Base-by-base conservation (phyloP, 2,329 filamentous ascomycete species). In the Aspergillus alliaceus region DNA sequence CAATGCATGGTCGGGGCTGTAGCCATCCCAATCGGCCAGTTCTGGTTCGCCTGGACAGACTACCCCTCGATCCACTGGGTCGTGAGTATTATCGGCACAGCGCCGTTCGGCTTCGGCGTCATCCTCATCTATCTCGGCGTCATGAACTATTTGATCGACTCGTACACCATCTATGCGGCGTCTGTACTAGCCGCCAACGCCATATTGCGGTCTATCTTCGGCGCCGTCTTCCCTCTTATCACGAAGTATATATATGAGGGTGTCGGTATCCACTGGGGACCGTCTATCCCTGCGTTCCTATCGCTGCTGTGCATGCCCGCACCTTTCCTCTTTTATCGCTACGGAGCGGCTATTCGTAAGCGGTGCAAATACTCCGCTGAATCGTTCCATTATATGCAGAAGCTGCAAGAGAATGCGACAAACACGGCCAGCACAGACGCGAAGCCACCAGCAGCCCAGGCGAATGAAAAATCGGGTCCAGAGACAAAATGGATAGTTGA, bases 31-130 rank as follows among this genome's bases (percentile, higher is more conserved):
- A 46, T 49, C 12, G 35, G 53, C 25, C 34, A 48, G 32, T 54
- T 54, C 53, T 54, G 53, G 53, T 54, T 54, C 25, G 53, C 53
- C 22, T 54, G 53, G 53, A 54, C 53, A 2, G 47, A 54, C 27
- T 42, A 25, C 25, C 53, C 53, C 9, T 49, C 42, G 2, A 54
- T 54, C 34, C 53, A 54, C 32, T 54, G 53, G 44, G 31, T 42
- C 18, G 53, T 40, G 14, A 54, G 53, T 9, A 54, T 54, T 8
- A 37, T 35, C 24, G 53, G 15, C 34, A 46, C 40, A 1, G 44
- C 34, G 1, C 53, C 53, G 15, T 54, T 54, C 18, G 53, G 53
- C 22, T 54, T 54, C 18, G 53, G 53, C 20, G 27, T 54, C 24
- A 46, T 54, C 12, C 44, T 54, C 32, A 49, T 54, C 25, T 54